Conservation (phyloP, 176 grass and related monocot species). For the Juncus effusus region DNA sequence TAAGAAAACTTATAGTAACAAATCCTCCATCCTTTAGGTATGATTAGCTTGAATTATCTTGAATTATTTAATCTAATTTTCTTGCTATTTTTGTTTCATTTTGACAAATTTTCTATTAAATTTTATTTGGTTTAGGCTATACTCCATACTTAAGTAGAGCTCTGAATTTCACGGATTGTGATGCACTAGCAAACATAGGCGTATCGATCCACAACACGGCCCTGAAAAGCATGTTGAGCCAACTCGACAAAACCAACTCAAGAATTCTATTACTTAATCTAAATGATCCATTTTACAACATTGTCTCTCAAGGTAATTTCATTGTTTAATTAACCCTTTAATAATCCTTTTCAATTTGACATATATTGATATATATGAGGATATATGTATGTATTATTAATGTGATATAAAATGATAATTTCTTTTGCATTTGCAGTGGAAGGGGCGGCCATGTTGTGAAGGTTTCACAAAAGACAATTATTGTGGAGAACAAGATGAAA, state of each 20-base stretch:
- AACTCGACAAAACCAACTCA: conserved; percentile 35
- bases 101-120: no score
- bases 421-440: conserved; percentile 10
- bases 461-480: conserved; percentile 33
- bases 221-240: conserved; percentile 30
- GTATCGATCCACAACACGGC: conserved; percentile 49
- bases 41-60: no score
- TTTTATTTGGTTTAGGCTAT: conserved; percentile 29
- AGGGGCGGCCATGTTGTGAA: conserved; percentile 39
- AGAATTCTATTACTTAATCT: conserved; percentile 61
- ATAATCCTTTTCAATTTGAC: no score
- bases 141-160: conserved; percentile 45
- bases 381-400: no score
- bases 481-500: conserved; percentile 67
- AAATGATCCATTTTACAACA: conserved; percentile 38
- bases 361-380: no score
- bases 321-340: no score
- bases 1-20: conserved; percentile 61
- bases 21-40: conserved; percentile 56
- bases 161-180: conserved; percentile 50
- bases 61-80: no score
- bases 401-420: neutral
- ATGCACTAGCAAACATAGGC: conserved; percentile 39
- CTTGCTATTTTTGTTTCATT: no score
- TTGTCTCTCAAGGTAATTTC: conserved; percentile 18